Evolutionary conservation across 768 basidiomycete species (phyloP), one percentile per base, ranked within the genome.

Genomic region (Trametes maxima): DNA sequence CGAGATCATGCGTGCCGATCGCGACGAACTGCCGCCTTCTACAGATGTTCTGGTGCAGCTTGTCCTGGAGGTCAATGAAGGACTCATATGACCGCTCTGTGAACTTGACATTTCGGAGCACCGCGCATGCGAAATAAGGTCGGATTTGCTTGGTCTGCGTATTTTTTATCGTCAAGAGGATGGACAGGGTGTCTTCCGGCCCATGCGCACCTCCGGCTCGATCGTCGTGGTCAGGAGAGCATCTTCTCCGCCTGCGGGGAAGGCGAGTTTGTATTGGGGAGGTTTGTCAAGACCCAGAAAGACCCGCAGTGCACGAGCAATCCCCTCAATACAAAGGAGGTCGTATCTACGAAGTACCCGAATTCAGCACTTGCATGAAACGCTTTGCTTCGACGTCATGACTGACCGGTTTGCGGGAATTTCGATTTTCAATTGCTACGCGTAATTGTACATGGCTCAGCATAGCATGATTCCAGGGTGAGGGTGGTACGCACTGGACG

Each of bases 41-140:
- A 70, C 93, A 95, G 36, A 99, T 84, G 74, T 99, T 99, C 70
- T 95, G 91, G 72, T 99, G 97, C 51, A 99, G 81, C 75, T 98
- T 99, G 72, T 99, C 97, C 77, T 99, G 97, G n/a, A 99, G 79
- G 72, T 98, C 97, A 68, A 99, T 96, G 84, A 99, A 98, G 63
- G 93, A 95, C 24, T 90, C 91, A 72, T 98, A 98, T 40, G 92
- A 94, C 53, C 83, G 81, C 44, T 86, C 86, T 28, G 92, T 93
- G 78, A 99, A 95, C 67, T 85, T 87, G 70, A 98, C 77, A 69
- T 95, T 90, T 64, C 97, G 91, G 48, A 99, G 82, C 59, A 98
- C 79, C 11, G 95, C 95, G 57, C 89, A 89, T 5, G 94, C 94
- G 69, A 98, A 95, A 76, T 86, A 88, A 0, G 95, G 95, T 66